Conservation (phyloP, 169 alveolate genomes). For the Plasmodium vivax region DNA sequence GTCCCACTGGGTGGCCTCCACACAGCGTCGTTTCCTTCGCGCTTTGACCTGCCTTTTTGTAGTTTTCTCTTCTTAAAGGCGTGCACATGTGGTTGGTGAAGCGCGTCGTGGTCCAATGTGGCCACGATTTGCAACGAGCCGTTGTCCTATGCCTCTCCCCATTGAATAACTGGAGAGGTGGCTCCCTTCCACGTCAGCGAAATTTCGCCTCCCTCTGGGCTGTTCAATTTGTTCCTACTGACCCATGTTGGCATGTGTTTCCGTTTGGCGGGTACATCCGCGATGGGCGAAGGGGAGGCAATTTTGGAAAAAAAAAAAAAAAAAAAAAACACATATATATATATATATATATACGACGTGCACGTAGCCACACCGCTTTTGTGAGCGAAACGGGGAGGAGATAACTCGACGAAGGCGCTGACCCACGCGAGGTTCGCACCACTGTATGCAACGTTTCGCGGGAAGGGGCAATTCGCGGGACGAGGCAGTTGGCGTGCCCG, state of each 20-base stretch:
- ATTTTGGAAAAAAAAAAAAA: too few species aligned
- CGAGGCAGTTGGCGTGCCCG: neutral
- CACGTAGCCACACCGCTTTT: neutral
- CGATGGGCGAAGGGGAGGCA: neutral
- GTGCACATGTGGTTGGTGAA: neutral
- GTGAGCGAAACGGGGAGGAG: neutral
- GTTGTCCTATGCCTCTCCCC: neutral
- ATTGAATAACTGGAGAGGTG: neutral
- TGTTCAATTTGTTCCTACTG: neutral
- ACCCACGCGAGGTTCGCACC: neutral
- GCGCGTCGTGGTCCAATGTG: neutral
- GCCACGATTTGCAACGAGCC: too few species aligned
- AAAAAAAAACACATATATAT: too few species aligned
- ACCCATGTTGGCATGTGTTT: neutral
- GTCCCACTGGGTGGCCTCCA: neutral
- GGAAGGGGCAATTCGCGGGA: neutral
- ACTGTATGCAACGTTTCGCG: neutral
- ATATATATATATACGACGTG: neutral
- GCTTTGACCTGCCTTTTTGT: neutral
- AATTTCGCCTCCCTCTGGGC: neutral
- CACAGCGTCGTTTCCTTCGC: neutral
- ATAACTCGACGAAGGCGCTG: too few species aligned
- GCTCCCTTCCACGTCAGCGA: neutral
- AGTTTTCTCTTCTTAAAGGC: neutral
- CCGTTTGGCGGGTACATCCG: neutral